phyloP scores from a whole-genome alignment of 106 monocot species.

The Apostasia shenzhenica region DNA sequence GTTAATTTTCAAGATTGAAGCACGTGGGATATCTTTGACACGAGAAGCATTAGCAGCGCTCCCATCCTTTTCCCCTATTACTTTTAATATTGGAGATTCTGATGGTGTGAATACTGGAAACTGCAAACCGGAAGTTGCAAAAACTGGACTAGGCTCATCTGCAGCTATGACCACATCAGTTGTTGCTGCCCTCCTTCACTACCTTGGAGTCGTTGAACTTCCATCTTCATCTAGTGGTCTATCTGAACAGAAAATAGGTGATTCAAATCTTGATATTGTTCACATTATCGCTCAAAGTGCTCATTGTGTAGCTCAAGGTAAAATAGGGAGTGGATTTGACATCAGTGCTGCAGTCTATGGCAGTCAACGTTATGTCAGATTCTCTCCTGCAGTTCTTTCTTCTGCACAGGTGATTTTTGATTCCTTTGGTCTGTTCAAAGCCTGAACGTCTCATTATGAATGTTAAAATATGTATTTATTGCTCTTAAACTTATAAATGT shows the following conservation, averaged over 20 bases:
- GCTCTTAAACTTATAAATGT: too few species aligned
- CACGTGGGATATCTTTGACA: conserved; percentile 50
- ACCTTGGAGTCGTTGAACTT: conserved; percentile 75
- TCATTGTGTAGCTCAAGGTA: conserved; percentile 98
- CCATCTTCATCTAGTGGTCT: conserved; percentile 19
- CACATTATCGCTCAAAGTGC: conserved; percentile 91
- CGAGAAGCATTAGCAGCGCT: conserved; percentile 53
- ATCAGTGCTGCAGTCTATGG: conserved; percentile 98
- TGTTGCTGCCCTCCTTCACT: conserved; percentile 82
- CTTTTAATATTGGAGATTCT: conserved; percentile 45
- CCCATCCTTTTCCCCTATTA: conserved; percentile 79
- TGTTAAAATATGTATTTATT: too few species aligned
- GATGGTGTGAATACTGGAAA: conserved; percentile 31
- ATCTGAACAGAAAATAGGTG: conserved; percentile 6
- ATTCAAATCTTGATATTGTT: conserved; percentile 66
- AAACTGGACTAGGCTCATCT: conserved; percentile 97
- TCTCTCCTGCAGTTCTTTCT: conserved; percentile 85
- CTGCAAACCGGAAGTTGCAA: conserved; percentile 94
- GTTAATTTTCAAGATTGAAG: conserved; percentile 59
- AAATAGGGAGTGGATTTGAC: conserved; percentile 98
- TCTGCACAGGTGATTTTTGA: conserved; percentile 53
- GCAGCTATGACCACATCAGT: conserved; percentile 99
- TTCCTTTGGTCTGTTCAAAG: not conserved
- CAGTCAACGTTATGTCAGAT: conserved; percentile 84
- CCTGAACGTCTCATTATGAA: too few species aligned